phyloP scores from a whole-genome alignment of 169 alveolate species.

The Plasmodium vinckei region DNA sequence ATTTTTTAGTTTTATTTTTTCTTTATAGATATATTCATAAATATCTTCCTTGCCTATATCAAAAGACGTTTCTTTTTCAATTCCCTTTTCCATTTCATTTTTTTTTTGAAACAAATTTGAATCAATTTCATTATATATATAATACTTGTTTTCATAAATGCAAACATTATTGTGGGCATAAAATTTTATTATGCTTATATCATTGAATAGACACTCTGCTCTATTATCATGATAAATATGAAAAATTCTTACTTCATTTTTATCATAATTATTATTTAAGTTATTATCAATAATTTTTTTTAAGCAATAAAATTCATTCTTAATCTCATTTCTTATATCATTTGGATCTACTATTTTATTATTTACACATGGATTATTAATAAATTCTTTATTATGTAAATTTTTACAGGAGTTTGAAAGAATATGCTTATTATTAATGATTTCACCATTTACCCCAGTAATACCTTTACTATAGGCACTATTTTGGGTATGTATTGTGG shows the following conservation, averaged over 20 bases:
- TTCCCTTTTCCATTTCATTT: constrained; percentile 11
- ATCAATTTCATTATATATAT: constrained; percentile 60
- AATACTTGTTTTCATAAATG: constrained; percentile 67
- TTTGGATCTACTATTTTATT: constrained; percentile 1
- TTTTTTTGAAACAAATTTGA: constrained; percentile 42
- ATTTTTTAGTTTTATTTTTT: constrained; percentile 53
- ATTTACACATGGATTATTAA: not conserved
- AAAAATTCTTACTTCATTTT: constrained; percentile 63
- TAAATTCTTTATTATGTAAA: not conserved
- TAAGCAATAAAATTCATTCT: constrained; percentile 44
- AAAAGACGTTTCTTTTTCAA: constrained; percentile 18
- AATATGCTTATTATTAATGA: not conserved
- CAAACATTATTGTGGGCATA: constrained; percentile 57
- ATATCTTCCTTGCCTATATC: constrained; percentile 34
- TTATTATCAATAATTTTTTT: constrained; percentile 63
- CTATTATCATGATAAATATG: constrained; percentile 76
- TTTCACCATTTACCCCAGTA: not conserved
- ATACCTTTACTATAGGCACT: not conserved
- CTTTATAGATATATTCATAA: constrained; percentile 71
- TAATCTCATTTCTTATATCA: not conserved
- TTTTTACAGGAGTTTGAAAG: not conserved
- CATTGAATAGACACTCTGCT: constrained; percentile 74
- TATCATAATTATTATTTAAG: constrained; percentile 72
- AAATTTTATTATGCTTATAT: constrained; percentile 61
- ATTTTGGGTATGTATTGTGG: not conserved